Conservation (phyloP, 2,329 filamentous ascomycete species). For the Colletotrichum orbiculare region DNA sequence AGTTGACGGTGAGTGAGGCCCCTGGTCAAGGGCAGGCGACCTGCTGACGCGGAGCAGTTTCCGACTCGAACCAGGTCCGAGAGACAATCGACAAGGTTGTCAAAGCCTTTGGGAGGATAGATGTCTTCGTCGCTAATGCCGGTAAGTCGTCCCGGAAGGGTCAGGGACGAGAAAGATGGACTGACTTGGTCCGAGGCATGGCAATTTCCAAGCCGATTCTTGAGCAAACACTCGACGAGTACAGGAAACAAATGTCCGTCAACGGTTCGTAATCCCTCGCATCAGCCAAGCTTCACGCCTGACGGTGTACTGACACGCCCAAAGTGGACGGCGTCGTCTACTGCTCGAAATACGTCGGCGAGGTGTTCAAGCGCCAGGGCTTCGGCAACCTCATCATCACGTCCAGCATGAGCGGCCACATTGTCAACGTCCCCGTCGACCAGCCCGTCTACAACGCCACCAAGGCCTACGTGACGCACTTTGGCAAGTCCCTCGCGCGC, state of each 20-base stretch:
- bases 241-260: conserved; percentile 62
- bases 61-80: conserved; percentile 50
- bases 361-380: conserved; percentile 55
- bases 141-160: conserved; percentile 38
- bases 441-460: conserved; percentile 60
- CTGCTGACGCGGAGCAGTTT: conserved; percentile 46
- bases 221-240: conserved; percentile 64
- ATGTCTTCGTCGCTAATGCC: conserved; percentile 57
- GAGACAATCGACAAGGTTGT: conserved; percentile 47
- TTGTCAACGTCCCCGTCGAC: conserved; percentile 63
- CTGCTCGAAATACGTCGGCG: conserved; percentile 56
- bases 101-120: conserved; percentile 54
- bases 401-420: conserved; percentile 59
- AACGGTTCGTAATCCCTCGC: conserved; percentile 53
- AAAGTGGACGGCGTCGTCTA: conserved; percentile 57
- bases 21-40: not conserved
- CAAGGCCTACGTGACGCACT: conserved; percentile 66
- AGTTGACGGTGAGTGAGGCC: conserved; percentile 49
- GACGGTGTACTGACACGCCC: not conserved
- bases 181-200: conserved; percentile 47
- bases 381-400: conserved; percentile 64
- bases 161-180: rapidly evolving
- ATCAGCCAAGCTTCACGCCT: too few relatives aligned
- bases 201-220: conserved; percentile 65
- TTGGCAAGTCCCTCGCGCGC: conserved; percentile 64